Conservation (phyloP, 768 basidiomycete species). For the Gautieria morchelliformis region DNA sequence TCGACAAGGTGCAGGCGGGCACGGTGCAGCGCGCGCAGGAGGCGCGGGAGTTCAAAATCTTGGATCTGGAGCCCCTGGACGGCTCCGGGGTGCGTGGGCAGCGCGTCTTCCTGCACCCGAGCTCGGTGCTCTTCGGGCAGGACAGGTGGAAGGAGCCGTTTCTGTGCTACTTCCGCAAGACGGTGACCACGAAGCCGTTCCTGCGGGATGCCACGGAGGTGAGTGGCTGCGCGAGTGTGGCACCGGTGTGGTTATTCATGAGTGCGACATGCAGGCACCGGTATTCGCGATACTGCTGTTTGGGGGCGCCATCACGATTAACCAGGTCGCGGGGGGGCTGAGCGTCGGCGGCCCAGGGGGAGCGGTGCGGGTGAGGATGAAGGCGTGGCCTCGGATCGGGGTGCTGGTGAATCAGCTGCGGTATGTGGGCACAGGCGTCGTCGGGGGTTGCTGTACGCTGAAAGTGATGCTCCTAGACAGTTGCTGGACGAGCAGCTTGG, state of each 20-base stretch:
- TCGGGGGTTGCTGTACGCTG: background rate
- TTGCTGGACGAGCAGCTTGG: constrained; percentile 62
- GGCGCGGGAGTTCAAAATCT: constrained; percentile 78
- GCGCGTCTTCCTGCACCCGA: constrained; percentile 77
- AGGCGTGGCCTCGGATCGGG: constrained; percentile 85
- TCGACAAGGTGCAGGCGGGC: constrained; percentile 77
- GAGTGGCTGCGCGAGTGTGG: constrained; percentile 10
- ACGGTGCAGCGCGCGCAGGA: constrained; percentile 77
- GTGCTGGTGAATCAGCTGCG: constrained; percentile 80
- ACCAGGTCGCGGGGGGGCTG: constrained; percentile 74
- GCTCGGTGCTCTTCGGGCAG: constrained; percentile 67
- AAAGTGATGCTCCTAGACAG: constrained; percentile 32
- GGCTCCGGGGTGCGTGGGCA: constrained; percentile 28
- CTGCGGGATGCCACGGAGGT: constrained; percentile 85
- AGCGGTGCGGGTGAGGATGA: constrained; percentile 42
- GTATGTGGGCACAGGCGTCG: constrained; percentile 27
- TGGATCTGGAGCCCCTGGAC: constrained; percentile 37
- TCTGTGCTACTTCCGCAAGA: constrained; percentile 76
- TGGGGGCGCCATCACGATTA: constrained; percentile 68
- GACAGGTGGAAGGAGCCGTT: constrained; percentile 71
- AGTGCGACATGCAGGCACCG: constrained; percentile 69
- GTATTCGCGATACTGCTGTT: constrained; percentile 80
- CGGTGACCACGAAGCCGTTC: constrained; percentile 75
- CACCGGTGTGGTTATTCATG: background rate
- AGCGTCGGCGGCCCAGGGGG: constrained; percentile 46